phyloP scores from a whole-genome alignment of 1,284 basidiomycete species.

The Ceratobasidium sp. region DNA sequence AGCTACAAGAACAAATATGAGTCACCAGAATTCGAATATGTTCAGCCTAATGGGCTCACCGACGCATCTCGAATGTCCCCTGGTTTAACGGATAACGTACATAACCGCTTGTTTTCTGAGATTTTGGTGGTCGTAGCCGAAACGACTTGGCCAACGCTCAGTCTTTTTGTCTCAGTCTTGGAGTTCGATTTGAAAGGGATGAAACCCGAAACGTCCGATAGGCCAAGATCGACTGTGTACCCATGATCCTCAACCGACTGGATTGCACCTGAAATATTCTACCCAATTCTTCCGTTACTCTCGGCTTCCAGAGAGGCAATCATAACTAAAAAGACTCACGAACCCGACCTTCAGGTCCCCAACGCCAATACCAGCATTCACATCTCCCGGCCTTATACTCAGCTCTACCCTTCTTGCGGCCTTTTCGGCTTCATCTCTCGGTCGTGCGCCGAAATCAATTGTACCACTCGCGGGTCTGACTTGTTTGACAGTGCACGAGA shows the following conservation, averaged over 20 bases:
- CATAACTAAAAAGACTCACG: slow-evolving; percentile 61
- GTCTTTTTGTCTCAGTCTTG: slow-evolving; percentile 53
- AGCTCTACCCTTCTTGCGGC: slow-evolving; percentile 86
- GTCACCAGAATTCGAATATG: background rate
- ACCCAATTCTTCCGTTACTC: background rate
- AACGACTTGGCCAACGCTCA: slow-evolving; percentile 77
- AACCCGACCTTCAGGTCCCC: slow-evolving; percentile 83
- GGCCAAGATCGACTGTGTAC: slow-evolving; percentile 88
- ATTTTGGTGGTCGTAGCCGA: slow-evolving; percentile 73
- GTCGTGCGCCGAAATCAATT: slow-evolving; percentile 66
- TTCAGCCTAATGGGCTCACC: slow-evolving; percentile 59
- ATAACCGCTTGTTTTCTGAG: slow-evolving; percentile 78
- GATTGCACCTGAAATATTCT: slow-evolving; percentile 75
- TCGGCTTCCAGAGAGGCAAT: background rate
- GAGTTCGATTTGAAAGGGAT: slow-evolving; percentile 74
- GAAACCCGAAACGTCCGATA: slow-evolving; percentile 82
- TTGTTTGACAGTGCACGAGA: slow-evolving; percentile 81
- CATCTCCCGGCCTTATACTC: slow-evolving; percentile 84
- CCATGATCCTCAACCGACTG: slow-evolving; percentile 95
- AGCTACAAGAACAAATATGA: slow-evolving; percentile 60
- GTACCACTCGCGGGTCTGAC: slow-evolving; percentile 69
- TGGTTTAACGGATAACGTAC: slow-evolving; percentile 70
- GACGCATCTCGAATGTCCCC: slow-evolving; percentile 64
- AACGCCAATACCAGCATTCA: slow-evolving; percentile 88
- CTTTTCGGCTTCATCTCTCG: slow-evolving; percentile 74